phyloP scores from a whole-genome alignment of 2,329 filamentous ascomycete genomes.

The Diaporthe sp. region DNA sequence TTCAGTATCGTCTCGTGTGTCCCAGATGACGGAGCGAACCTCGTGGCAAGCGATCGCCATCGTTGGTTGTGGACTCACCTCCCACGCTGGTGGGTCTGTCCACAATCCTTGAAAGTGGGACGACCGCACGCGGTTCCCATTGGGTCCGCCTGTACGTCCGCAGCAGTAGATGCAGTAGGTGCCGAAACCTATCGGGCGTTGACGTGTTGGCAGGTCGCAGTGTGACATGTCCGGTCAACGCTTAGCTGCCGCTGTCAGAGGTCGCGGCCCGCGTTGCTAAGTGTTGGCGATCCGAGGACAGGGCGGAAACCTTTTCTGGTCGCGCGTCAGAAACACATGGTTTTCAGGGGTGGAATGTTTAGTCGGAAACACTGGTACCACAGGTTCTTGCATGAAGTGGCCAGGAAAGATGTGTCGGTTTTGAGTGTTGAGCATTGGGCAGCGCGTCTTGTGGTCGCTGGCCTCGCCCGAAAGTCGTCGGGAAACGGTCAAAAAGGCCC shows the following conservation, averaged over 20 bases:
- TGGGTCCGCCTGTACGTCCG: background rate
- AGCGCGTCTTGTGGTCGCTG: background rate
- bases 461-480: constrained; percentile 35
- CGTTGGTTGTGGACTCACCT: background rate
- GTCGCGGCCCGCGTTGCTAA: background rate
- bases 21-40: background rate
- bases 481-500: background rate
- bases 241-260: constrained; percentile 21
- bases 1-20: background rate
- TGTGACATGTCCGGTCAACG: background rate
- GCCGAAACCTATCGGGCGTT: constrained; percentile 18
- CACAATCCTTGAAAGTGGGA: background rate
- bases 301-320: background rate
- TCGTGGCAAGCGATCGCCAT: background rate
- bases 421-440: background rate
- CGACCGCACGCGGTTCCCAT: background rate
- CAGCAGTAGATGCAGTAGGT: background rate
- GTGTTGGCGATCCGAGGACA: background rate
- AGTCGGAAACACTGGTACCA: background rate
- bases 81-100: background rate
- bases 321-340: background rate
- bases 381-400: background rate
- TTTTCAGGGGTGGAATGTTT: background rate
- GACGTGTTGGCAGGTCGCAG: background rate
- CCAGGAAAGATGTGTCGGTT: background rate